These are phyloP conservation scores for Cenchrus purpureus DNA, from an alignment of 176 grass and related monocot genomes.

Conservation along the genomic window DNA sequence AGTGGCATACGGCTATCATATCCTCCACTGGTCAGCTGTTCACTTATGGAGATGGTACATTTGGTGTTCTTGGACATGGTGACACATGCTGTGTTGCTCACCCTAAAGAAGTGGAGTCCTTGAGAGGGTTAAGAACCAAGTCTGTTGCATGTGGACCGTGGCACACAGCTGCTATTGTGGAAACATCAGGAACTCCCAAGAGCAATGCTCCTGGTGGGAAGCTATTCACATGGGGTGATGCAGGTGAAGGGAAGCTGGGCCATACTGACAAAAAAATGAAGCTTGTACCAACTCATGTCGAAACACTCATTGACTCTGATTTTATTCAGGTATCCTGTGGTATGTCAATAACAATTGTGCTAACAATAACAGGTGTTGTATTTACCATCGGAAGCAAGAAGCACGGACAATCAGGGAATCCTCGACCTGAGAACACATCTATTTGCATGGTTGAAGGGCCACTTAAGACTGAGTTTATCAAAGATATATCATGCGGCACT, in stretches of 20 bases:
- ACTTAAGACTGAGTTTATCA: constrained; percentile 91
- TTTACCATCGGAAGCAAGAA: constrained; percentile 78
- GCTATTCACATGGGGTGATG: constrained; percentile 94
- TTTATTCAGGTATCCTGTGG: constrained; percentile 87
- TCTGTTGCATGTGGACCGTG: constrained; percentile 88
- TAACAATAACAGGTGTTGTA: constrained; percentile 81
- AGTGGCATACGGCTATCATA: constrained; percentile 89
- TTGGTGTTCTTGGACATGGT: constrained; percentile 98
- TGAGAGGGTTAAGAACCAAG: constrained; percentile 81
- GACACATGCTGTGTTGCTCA: constrained; percentile 53
- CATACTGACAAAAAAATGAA: constrained; percentile 71
- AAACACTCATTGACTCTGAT: constrained; percentile 78
- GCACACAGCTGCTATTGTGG: constrained; percentile 92
- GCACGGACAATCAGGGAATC: constrained; percentile 69
- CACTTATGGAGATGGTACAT: constrained; percentile 88
- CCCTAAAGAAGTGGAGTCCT: constrained; percentile 82
- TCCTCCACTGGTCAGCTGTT: constrained; percentile 80
- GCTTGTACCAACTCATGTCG: constrained; percentile 70
- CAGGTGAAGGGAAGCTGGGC: constrained; percentile 76
- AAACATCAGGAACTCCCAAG: constrained; percentile 67
- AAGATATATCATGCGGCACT: constrained; percentile 75
- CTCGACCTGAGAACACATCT: constrained; percentile 47
- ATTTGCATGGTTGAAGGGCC: constrained; percentile 81
- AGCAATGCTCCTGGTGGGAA: constrained; percentile 81
- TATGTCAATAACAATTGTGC: constrained; percentile 61